phyloP scores from a whole-genome alignment of 192 early-diverging fungal genomes.

The Mortierella alpina region DNA sequence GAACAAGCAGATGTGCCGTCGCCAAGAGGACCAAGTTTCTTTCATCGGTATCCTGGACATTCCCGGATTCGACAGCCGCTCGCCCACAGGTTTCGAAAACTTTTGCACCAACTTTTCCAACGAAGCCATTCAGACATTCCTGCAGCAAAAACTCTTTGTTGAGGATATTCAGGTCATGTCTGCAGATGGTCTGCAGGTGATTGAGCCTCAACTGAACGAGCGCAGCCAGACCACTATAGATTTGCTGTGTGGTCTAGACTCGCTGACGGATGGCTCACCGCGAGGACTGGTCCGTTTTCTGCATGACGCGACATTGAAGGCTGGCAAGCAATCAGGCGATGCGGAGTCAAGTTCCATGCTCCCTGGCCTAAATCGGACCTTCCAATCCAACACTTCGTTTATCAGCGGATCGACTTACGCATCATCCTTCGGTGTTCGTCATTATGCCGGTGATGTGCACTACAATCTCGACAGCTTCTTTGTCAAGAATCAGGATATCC shows the following conservation, averaged over 20 bases:
- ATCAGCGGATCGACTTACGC: constrained; percentile 52
- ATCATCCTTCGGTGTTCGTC: constrained; percentile 77
- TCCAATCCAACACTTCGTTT: constrained; percentile 59
- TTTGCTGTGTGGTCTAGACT: constrained; percentile 55
- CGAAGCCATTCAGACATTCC: constrained; percentile 75
- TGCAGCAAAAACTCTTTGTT: constrained; percentile 66
- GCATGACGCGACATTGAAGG: constrained; percentile 42
- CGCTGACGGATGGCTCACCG: constrained; percentile 39
- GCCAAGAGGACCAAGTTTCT: constrained; percentile 73
- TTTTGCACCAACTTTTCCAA: constrained; percentile 79
- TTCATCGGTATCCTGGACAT: constrained; percentile 92
- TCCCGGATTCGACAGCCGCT: constrained; percentile 76
- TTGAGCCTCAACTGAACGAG: constrained; percentile 38
- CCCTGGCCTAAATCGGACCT: constrained; percentile 56
- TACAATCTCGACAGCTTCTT: constrained; percentile 84
- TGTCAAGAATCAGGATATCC: constrained; percentile 79
- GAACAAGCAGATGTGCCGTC: constrained; percentile 80
- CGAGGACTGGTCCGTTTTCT: constrained; percentile 45
- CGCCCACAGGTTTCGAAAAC: constrained; percentile 75
- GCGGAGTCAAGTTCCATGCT: constrained; percentile 61
- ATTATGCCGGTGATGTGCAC: constrained; percentile 76
- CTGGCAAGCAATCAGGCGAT: constrained; percentile 54
- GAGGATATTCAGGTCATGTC: constrained; percentile 53
- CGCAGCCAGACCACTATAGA: constrained; percentile 60
- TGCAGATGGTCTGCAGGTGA: constrained; percentile 18